Evolutionary conservation across 2,329 filamentous ascomycete genomes (phyloP), one percentile per base, ranked within the genome.

Genomic region (Alternaria sp.): DNA sequence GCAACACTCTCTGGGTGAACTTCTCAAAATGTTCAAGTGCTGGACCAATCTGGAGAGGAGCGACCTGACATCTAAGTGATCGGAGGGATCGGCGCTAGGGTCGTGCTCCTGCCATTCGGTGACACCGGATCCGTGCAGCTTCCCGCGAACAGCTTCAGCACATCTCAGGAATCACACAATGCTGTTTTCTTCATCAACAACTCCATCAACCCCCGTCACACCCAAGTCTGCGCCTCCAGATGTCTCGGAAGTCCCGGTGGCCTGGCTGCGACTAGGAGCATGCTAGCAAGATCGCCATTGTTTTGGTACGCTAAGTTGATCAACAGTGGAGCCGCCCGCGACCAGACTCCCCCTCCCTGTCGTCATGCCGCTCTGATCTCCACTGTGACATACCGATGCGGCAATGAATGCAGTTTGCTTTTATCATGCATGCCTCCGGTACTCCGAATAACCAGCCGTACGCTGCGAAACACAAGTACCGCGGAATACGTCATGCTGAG

Each of bases 321-420:
- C 62, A 57, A 43, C 57, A 66, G 65, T 61, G 67, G 66, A 68
- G 60, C 62, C 61, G 49, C 48, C 63, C 47, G 55, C 57, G 32
- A 59, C 51, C 39, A 57, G 24, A 36, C 38, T 30, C 32, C 51
- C 57, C 62, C 51, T 62, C 59, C 49, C 62, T 63, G 61, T 72
- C 70, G 70, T 71, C 70, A 72, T 71, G 56, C 59, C 64, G 59
- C 49, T 43, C 36, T 49, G 51, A 51, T 63, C 63, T 57, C 59
- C 63, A 54, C 57, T 42, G 52, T 51, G 38, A 61, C 54, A 54
- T 55, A 30, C 48, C 47, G 26, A 44, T 41, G 41, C 41, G 47
- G 46, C 41, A 36, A 41, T 46, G 28, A 24, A 11, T 26, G 34
- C 20, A 28, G 9, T 46, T 41, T 56, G 53, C 51, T 42, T 44